These are phyloP conservation scores for Ramaria rubella DNA, from an alignment of 768 basidiomycete species.

Conservation along the genomic window DNA sequence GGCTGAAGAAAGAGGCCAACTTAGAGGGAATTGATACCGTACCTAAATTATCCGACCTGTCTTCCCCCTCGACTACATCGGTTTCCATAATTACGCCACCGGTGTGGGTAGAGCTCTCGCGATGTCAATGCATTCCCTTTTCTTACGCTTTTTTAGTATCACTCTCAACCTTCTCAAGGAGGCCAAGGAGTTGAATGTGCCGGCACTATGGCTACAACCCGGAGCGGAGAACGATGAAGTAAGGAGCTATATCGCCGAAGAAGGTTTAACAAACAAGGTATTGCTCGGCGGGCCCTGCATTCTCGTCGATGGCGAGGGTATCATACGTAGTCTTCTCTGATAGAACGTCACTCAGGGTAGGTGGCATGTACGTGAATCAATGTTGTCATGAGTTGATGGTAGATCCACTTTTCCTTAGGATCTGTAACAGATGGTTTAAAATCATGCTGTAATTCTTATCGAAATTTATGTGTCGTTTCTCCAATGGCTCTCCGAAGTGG, in stretches of 20 bases:
- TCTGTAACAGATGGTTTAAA: no score
- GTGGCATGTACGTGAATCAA: no score
- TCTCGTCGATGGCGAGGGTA: slow-evolving; percentile 61
- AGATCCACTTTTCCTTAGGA: no score
- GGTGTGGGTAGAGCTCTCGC: not conserved
- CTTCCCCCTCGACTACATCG: slow-evolving; percentile 57
- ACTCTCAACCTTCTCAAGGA: slow-evolving; percentile 62
- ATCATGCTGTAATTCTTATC: no score
- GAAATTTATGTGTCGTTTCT: no score
- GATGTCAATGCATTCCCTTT: not conserved
- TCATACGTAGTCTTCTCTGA: not conserved
- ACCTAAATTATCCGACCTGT: slow-evolving; percentile 47
- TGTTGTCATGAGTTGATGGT: no score
- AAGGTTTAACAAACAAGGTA: slow-evolving; percentile 58
- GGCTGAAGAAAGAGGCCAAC: slow-evolving; percentile 54
- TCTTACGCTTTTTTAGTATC: slow-evolving; percentile 30
- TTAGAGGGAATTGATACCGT: slow-evolving; percentile 61
- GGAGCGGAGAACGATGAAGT: slow-evolving; percentile 72
- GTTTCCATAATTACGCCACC: slow-evolving; percentile 76
- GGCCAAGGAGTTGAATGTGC: slow-evolving; percentile 64
- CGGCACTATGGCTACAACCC: slow-evolving; percentile 84
- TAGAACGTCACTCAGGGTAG: not conserved
- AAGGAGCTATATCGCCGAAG: slow-evolving; percentile 55
- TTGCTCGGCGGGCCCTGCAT: slow-evolving; percentile 81
- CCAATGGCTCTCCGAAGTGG: no score